phyloP scores from a whole-genome alignment of 306 rosid genomes.

The Dryas drummondii region DNA sequence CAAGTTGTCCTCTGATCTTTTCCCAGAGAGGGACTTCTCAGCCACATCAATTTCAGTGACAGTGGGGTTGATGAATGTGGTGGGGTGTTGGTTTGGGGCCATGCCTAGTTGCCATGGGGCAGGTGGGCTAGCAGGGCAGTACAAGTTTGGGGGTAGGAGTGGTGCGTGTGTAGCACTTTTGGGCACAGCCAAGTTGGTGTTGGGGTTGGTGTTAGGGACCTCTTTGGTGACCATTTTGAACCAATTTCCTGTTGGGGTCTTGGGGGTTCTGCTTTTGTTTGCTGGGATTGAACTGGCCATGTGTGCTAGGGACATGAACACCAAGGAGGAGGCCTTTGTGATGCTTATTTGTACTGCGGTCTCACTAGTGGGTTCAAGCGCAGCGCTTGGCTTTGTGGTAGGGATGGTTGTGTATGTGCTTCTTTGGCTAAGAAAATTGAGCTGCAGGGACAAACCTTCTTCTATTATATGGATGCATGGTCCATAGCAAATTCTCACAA shows the following conservation, averaged over 20 bases:
- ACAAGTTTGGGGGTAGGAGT: constrained; percentile 76
- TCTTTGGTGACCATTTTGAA: constrained; percentile 51
- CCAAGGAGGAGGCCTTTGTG: constrained; percentile 56
- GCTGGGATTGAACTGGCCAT: constrained; percentile 73
- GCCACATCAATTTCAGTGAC: constrained; percentile 56
- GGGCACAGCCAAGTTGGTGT: constrained; percentile 49
- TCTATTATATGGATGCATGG: neutral
- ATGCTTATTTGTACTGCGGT: constrained; percentile 56
- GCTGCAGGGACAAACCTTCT: constrained; percentile 4
- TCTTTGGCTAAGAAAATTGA: constrained; percentile 46
- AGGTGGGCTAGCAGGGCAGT: constrained; percentile 71
- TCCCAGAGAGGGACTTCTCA: constrained; percentile 53
- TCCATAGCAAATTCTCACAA: neutral
- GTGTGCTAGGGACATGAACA: constrained; percentile 60
- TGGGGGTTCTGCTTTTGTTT: constrained; percentile 59
- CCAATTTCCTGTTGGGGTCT: constrained; percentile 60
- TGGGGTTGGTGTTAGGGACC: constrained; percentile 58
- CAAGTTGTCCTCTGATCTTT: constrained; percentile 56
- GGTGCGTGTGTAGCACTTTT: constrained; percentile 76
- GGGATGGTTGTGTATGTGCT: constrained; percentile 42
- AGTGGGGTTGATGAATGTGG: constrained; percentile 63
- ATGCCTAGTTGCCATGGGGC: constrained; percentile 74
- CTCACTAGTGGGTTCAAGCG: constrained; percentile 64
- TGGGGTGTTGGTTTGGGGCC: constrained; percentile 74
- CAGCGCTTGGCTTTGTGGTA: constrained; percentile 61